Conservation (phyloP, 306 rosid genomes). For the Quercus berberidifolia region DNA sequence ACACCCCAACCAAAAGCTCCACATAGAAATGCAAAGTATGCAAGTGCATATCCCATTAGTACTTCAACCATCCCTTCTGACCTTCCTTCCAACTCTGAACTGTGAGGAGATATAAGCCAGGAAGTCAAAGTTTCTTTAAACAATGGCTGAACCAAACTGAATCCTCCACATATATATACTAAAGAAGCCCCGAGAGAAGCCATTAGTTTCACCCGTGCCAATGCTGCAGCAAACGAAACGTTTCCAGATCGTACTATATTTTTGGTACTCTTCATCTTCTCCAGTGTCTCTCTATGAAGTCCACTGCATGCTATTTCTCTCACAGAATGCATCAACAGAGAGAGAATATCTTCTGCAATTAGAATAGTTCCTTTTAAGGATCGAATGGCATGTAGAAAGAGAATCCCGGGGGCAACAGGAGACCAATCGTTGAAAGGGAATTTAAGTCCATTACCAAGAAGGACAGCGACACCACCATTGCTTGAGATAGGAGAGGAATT, state of each 20-base stretch:
- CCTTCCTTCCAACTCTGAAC: constrained; percentile 52
- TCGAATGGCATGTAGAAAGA: constrained; percentile 70
- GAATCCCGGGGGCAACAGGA: constrained; percentile 92
- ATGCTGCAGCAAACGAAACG: constrained; percentile 67
- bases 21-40: constrained; percentile 74
- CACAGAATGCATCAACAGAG: constrained; percentile 78
- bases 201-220: constrained; percentile 78
- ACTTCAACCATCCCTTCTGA: constrained; percentile 72
- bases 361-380: constrained; percentile 64
- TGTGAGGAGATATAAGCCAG: constrained; percentile 81
- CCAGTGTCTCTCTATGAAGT: constrained; percentile 41
- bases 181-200: constrained; percentile 90
- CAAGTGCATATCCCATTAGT: constrained; percentile 87
- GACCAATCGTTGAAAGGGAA: constrained; percentile 74
- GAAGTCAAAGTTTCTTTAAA: constrained; percentile 90
- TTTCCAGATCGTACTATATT: constrained; percentile 49
- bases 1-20: constrained; percentile 95
- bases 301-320: constrained; percentile 56
- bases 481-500: constrained; percentile 54
- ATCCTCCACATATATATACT: constrained; percentile 84
- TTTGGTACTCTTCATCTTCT: constrained; percentile 44
- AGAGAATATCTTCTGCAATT: constrained; percentile 69
- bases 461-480: constrained; percentile 84
- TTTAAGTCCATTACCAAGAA: constrained; percentile 89
- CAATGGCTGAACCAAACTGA: constrained; percentile 67